phyloP scores from a whole-genome alignment of 164 flowering plant species.

The Nymphaea thermarum region DNA sequence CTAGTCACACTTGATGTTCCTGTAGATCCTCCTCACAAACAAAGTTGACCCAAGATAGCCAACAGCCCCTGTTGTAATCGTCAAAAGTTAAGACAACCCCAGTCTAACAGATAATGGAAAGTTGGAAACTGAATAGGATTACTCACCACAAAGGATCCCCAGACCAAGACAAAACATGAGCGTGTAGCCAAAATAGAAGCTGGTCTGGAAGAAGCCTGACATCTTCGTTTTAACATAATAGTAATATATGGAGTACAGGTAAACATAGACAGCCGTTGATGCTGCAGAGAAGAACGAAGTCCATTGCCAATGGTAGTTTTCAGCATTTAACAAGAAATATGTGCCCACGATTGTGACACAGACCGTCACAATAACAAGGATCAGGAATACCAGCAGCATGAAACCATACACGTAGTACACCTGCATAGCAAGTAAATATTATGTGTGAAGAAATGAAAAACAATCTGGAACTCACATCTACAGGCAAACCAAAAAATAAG shows the following conservation, averaged over 20 bases:
- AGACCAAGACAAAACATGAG: constrained; percentile 93
- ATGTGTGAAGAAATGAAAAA: background rate
- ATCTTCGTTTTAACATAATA: constrained; percentile 92
- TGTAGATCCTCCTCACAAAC: constrained; percentile 87
- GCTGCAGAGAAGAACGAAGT: constrained; percentile 99
- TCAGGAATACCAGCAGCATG: constrained; percentile 91
- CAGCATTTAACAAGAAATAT: constrained; percentile 93
- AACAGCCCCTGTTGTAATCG: constrained; percentile 58
- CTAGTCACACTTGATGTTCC: constrained; percentile 88
- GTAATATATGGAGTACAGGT: constrained; percentile 86
- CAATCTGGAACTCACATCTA: background rate
- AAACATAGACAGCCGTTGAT: constrained; percentile 90
- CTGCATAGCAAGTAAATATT: constrained; percentile 23
- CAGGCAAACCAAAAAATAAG: constrained; percentile 1
- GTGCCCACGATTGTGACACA: constrained; percentile 98
- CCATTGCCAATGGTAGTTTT: constrained; percentile 99
- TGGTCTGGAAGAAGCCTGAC: constrained; percentile 99
- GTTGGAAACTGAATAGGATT: background rate
- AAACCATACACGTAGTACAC: constrained; percentile 98
- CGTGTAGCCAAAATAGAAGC: constrained; percentile 98
- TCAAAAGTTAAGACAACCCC: background rate
- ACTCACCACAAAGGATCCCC: constrained; percentile 94
- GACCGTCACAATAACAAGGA: constrained; percentile 84
- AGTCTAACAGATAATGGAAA: background rate
- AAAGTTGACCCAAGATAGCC: constrained; percentile 75